These are phyloP conservation scores for Acorus gramineus DNA, from an alignment of 106 monocot species.

Conservation along the genomic window DNA sequence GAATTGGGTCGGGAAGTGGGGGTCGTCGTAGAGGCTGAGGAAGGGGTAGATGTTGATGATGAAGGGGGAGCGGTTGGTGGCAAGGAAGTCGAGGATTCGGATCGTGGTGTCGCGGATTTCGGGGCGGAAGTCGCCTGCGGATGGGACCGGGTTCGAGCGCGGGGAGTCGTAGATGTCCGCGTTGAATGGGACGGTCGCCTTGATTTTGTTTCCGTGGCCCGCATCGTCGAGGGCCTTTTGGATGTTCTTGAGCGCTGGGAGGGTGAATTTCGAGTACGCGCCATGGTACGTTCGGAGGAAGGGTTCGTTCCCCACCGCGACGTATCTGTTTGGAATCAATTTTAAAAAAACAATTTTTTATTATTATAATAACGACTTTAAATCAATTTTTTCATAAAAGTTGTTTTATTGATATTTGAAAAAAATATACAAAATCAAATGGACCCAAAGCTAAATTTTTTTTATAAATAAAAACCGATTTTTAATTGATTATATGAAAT, in stretches of 20 bases:
- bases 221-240: constrained; percentile 37
- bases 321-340: constrained; percentile 16
- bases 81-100: constrained; percentile 27
- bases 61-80: constrained; percentile 28
- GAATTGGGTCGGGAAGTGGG: constrained; percentile 32
- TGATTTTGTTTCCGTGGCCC: constrained; percentile 14
- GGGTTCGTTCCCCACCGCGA: constrained; percentile 56
- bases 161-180: constrained; percentile 47
- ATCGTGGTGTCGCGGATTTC: constrained; percentile 25
- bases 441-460: too few relatives aligned
- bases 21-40: constrained; percentile 32
- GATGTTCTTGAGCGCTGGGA: constrained; percentile 44
- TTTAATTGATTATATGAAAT: too few relatives aligned
- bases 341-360: too few relatives aligned
- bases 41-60: constrained; percentile 51
- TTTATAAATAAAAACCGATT: too few relatives aligned
- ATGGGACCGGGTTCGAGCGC: constrained; percentile 25
- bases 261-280: constrained; percentile 21
- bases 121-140: constrained; percentile 28
- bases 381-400: too few relatives aligned
- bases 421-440: too few relatives aligned
- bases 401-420: too few relatives aligned
- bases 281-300: constrained; percentile 34
- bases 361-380: too few relatives aligned
- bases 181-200: constrained; percentile 52